Base-by-base conservation (phyloP, 148 eudicot species). In the Rhododendron griersonianum region DNA sequence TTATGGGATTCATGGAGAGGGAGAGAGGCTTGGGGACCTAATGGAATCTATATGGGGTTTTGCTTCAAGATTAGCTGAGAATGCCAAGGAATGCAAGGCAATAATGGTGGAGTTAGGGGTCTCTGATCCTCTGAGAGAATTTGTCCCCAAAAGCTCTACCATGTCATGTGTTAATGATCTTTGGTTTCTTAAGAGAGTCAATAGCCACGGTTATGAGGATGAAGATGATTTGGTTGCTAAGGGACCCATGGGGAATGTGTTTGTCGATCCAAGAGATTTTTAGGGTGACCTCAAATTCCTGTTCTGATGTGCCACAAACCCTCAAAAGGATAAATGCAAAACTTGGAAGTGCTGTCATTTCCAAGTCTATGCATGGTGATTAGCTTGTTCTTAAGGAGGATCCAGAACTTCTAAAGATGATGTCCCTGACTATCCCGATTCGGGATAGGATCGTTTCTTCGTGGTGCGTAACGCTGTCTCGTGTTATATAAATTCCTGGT, bases 181-280 rank as follows among this genome's bases (percentile, higher is more conserved):
- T 39, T 83, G 85, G 85, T 83, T 45, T 51, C 7, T 83, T 1
- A 83, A 83, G 85, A 67, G 77, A 25, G 78, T 14, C 2, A 67
- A 44, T 25, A 37, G 55, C 19, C 39, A 18, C 35, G 2, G 76
- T 44, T 7, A 19, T n/a, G 59, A 45, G 3, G 84, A 65, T 3
- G 74, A 15, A 5, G 74, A 25, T 25, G 78, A 67, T 21, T 67
- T 83, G 76, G 28, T 21, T 10, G 16, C 85, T 7, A 67, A 13
- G 57, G 51, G 85, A 83, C 23, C 55, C 23, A 10, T 83, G 10
- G 78, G 85, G 57, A 82, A 82, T 61, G 84, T 82, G 3, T 82
- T 83, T 65, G 85, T 67, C 8, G 85, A 63, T 83, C 77, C 85
- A 13, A 83, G 84, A 61, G 84, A 82, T 61, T 82, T 82, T n/a